Conservation (phyloP, 192 early-diverging fungal genomes). For the Chytriomyces sp. region DNA sequence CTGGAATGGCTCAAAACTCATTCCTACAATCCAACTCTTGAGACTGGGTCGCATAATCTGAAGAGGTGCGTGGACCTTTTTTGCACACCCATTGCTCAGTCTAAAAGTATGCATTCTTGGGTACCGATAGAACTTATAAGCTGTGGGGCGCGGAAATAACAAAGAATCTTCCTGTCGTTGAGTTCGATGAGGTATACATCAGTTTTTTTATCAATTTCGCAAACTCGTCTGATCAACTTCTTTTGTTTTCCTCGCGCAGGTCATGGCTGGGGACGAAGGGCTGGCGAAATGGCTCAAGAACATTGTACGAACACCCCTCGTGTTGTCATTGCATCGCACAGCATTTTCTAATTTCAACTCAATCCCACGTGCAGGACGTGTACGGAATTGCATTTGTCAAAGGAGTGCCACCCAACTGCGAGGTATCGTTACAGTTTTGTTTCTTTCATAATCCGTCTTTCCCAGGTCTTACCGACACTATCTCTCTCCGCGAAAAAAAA, state of each 20-base stretch:
- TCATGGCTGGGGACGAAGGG: constrained; percentile 70
- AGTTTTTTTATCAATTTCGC: not conserved
- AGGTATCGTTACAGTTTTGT: constrained; percentile 1
- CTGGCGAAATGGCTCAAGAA: constrained; percentile 71
- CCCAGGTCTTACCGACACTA: too few relatives aligned
- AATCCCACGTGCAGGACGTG: constrained; percentile 47
- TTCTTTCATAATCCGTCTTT: too few relatives aligned
- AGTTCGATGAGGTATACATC: constrained; percentile 62
- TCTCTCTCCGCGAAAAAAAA: not conserved
- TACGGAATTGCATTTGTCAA: constrained; percentile 80
- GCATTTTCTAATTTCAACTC: constrained; percentile 2
- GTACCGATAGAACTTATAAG: constrained; percentile 3
- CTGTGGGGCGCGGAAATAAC: constrained; percentile 53
- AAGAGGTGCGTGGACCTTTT: not conserved
- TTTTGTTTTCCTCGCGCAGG: not conserved
- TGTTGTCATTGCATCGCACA: not conserved
- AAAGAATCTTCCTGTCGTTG: constrained; percentile 48
- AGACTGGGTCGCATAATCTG: constrained; percentile 18
- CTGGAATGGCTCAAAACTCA: constrained; percentile 70
- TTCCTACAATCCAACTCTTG: constrained; percentile 66
- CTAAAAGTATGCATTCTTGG: not conserved
- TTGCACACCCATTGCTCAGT: not conserved
- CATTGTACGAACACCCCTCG: constrained; percentile 41
- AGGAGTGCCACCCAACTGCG: constrained; percentile 64
- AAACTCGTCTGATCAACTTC: not conserved